Percentiles rank a stretch among this genome's conserved stretches.
Evolutionary conservation across 225 moss, liverwort and hornwort species (phyloP).

Genomic region (Takakia lepidozioides): DNA sequence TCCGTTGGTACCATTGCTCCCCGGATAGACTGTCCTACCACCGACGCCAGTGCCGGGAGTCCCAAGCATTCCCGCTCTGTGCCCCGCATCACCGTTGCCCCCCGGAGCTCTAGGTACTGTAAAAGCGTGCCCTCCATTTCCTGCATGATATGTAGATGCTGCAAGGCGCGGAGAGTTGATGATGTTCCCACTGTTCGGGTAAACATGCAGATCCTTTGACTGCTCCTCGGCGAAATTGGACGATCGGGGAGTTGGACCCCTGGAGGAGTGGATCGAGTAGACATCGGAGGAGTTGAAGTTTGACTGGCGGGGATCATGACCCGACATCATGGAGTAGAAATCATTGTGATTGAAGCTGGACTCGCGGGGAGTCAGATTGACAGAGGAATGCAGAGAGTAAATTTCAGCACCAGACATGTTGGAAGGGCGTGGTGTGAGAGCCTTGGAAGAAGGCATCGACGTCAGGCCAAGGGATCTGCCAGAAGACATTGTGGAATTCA

Average conservation of each 20-base stretch:
- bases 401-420: too few relatives aligned
- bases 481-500: not conserved
- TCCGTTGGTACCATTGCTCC: slow-evolving; percentile 25
- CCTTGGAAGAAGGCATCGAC: too few relatives aligned
- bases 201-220: slow-evolving; percentile 66
- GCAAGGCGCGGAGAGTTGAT: slow-evolving; percentile 67
- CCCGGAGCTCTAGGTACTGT: slow-evolving; percentile 39
- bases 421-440: too few relatives aligned
- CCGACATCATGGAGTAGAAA: too few relatives aligned
- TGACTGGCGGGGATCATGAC: too few relatives aligned
- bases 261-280: slow-evolving; percentile 86
- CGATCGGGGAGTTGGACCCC: slow-evolving; percentile 84
- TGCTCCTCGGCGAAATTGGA: slow-evolving; percentile 93
- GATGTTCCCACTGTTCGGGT: slow-evolving; percentile 29
- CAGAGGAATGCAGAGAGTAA: too few relatives aligned
- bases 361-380: not conserved
- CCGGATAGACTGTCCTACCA: slow-evolving; percentile 63
- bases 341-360: not conserved
- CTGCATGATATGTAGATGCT: slow-evolving; percentile 54
- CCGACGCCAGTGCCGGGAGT: slow-evolving; percentile 46
- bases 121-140: slow-evolving; percentile 43
- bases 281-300: slow-evolving; percentile 89
- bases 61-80: slow-evolving; percentile 19
- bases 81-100: slow-evolving; percentile 22
- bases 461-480: too few relatives aligned